Evolutionary conservation across 129 eudicot genomes (phyloP).

Genomic region (Chrysanthemum lavandulifolium): DNA sequence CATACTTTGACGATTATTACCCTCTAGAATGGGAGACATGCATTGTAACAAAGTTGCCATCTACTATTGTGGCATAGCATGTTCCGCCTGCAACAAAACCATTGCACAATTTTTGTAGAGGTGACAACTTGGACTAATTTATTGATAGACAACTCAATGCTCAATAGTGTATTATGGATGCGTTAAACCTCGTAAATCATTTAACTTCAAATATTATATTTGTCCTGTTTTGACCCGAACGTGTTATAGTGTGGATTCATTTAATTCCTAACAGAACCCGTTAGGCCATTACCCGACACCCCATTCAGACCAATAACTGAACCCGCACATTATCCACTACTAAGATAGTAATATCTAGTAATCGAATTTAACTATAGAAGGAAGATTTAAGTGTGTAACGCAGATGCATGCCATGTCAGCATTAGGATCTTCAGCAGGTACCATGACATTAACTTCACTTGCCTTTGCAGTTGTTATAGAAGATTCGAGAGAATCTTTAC

Average conservation of each 20-base stretch:
- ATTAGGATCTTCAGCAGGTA: slow-evolving; percentile 60
- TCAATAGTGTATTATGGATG: not conserved
- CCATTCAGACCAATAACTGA: not conserved
- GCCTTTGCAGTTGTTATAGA: slow-evolving; percentile 94
- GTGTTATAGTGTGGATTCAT: too few species aligned
- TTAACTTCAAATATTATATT: not conserved
- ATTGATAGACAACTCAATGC: not conserved
- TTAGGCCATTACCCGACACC: not conserved
- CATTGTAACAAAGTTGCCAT: slow-evolving; percentile 73
- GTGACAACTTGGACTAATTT: not conserved
- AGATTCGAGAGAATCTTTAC: slow-evolving; percentile 73
- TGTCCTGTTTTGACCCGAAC: not conserved
- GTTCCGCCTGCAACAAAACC: slow-evolving; percentile 62
- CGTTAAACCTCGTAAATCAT: not conserved
- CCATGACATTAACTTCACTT: slow-evolving; percentile 85
- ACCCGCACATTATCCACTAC: not conserved
- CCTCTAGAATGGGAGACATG: slow-evolving; percentile 93
- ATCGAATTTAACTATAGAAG: too few species aligned
- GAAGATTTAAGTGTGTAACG: not conserved
- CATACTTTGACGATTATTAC: slow-evolving; percentile 33
- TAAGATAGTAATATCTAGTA: not conserved
- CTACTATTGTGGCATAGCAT: slow-evolving; percentile 89
- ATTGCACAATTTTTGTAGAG: not conserved
- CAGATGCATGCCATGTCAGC: slow-evolving; percentile 64
- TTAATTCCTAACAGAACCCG: too few species aligned